Percentiles rank a stretch among this genome's conserved stretches.
phyloP scores from a whole-genome alignment of 208 protist species.

The Balamuthia mandrillaris region DNA sequence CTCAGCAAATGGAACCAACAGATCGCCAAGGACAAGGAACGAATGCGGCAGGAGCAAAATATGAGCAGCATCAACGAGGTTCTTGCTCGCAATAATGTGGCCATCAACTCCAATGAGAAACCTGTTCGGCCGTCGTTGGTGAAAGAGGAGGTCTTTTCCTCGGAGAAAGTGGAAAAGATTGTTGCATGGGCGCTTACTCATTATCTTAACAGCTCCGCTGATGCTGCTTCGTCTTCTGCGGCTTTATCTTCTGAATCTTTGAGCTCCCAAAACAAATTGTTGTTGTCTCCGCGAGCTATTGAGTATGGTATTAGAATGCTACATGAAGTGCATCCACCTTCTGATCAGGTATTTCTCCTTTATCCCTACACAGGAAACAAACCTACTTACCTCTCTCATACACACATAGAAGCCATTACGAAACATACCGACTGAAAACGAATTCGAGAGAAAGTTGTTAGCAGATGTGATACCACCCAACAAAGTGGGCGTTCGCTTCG shows the following conservation, averaged over 20 bases:
- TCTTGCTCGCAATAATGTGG: slow-evolving; percentile 35
- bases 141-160: neutral
- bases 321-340: neutral
- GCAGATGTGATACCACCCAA: slow-evolving; percentile 55
- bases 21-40: slow-evolving; percentile 18
- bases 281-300: neutral
- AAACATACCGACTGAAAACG: slow-evolving; percentile 54
- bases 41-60: slow-evolving; percentile 36
- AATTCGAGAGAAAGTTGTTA: slow-evolving; percentile 58
- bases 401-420: neutral
- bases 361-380: neutral
- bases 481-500: slow-evolving; percentile 48
- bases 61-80: slow-evolving; percentile 12
- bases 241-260: neutral
- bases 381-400: neutral
- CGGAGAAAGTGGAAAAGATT: slow-evolving; percentile 43
- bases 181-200: slow-evolving; percentile 45
- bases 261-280: neutral
- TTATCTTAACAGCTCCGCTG: neutral
- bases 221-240: neutral
- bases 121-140: neutral
- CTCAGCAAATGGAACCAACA: slow-evolving; percentile 30
- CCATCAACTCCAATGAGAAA: neutral
- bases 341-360: neutral
- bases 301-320: slow-evolving; percentile 36